Evolutionary conservation across 2,329 filamentous ascomycete genomes (phyloP).

Genomic region (Leptographium radiaticola): DNA sequence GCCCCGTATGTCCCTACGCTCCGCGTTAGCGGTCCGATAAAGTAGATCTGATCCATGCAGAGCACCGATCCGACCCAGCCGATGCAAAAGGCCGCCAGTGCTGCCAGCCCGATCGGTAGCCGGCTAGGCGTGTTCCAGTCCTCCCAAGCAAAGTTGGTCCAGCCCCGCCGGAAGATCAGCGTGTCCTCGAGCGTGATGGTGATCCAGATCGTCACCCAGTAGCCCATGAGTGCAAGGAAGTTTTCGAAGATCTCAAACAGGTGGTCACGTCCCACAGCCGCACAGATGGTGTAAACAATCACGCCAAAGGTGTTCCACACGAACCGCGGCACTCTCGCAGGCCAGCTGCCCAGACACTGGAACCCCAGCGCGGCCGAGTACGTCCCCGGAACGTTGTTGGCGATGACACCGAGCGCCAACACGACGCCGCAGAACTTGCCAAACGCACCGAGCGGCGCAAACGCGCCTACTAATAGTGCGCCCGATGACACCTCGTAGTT

Average conservation of each 20-base stretch:
- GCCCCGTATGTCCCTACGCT: conserved; percentile 12
- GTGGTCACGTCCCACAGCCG: conserved; percentile 45
- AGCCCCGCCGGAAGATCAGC: conserved; percentile 39
- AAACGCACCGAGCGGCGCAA: conserved; percentile 43
- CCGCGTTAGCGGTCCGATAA: conserved; percentile 39
- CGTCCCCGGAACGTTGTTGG: conserved; percentile 52
- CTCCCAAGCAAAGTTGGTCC: conserved; percentile 42
- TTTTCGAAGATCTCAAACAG: conserved; percentile 55
- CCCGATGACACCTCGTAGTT: conserved; percentile 48
- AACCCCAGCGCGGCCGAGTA: conserved; percentile 56
- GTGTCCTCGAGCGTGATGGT: conserved; percentile 50
- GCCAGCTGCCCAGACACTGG: conserved; percentile 48
- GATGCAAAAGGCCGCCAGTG: conserved; percentile 45
- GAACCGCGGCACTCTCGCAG: conserved; percentile 44
- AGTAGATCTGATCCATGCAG: conserved; percentile 59
- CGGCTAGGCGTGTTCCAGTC: conserved; percentile 45
- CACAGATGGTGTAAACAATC: conserved; percentile 51
- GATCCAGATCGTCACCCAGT: conserved; percentile 55
- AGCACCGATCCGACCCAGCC: conserved; percentile 54
- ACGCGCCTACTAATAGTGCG: conserved; percentile 50
- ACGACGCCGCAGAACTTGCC: conserved; percentile 55
- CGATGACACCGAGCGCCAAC: conserved; percentile 49
- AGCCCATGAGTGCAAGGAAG: conserved; percentile 58
- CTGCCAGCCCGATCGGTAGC: conserved; percentile 49
- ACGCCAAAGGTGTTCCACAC: conserved; percentile 52